A percentile compares a stretch with the other conserved stretches of the same genome.
Evolutionary conservation across 192 early-diverging fungal genomes (phyloP).

Genomic region (Coemansia sp.): DNA sequence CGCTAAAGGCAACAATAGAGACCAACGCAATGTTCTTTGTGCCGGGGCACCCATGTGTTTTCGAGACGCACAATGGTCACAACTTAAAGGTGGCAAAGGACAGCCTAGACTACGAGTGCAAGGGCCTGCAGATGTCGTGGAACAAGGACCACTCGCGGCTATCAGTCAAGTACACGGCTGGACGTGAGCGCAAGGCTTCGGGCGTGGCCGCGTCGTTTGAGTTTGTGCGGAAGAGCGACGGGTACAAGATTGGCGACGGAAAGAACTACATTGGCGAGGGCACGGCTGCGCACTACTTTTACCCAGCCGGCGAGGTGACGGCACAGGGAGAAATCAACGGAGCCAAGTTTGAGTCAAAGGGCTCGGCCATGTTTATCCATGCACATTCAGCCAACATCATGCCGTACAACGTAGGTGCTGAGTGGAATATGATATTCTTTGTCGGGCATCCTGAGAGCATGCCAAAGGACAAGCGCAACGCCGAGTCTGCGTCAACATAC

Average conservation of each 20-base stretch:
- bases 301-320: conserved; percentile 70
- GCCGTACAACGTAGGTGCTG: conserved; percentile 77
- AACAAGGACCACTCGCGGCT: conserved; percentile 42
- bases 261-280: conserved; percentile 72
- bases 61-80: conserved; percentile 73
- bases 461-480: conserved; percentile 56
- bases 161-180: conserved; percentile 46
- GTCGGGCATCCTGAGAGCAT: conserved; percentile 64
- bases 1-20: conserved; percentile 67
- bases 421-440: conserved; percentile 87
- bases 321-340: conserved; percentile 75
- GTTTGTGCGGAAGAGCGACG: conserved; percentile 65
- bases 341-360: conserved; percentile 60
- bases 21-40: conserved; percentile 75
- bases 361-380: conserved; percentile 76
- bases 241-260: conserved; percentile 83
- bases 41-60: conserved; percentile 58
- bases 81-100: conserved; percentile 72
- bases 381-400: conserved; percentile 80
- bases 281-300: conserved; percentile 75
- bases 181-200: conserved; percentile 58
- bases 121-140: conserved; percentile 71
- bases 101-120: conserved; percentile 72
- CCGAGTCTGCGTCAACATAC: conserved; percentile 26
- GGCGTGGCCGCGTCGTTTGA: conserved; percentile 69